Evolutionary conservation across 768 basidiomycete species (phyloP), one percentile per base, ranked within the genome.

Genomic region (Auriscalpium microsporum): DNA sequence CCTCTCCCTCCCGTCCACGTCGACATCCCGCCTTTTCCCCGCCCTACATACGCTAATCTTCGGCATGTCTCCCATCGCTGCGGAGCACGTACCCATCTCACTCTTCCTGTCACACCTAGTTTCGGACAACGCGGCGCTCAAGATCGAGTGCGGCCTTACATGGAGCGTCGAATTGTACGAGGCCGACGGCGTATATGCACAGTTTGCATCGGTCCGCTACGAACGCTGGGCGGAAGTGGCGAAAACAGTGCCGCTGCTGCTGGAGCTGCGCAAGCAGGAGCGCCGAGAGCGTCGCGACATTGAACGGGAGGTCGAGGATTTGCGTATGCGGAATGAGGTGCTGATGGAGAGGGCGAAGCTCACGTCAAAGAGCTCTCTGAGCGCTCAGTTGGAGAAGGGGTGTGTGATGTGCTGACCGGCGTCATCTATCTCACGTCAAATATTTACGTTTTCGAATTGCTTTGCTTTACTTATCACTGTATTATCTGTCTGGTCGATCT

Each of bases 301-400:
- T 16, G 58, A 59, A 55, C 52, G 53, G 49, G 60, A 61, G 55
- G 55, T 61, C 10, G 58, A 59, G 40, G 60, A 61, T 52, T 34
- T 61, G 46, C 54, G 55, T 34, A 61, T 61, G 60, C 52, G 60
- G 37, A 61, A 60, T 34, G 60, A 61, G 46, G 55, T 61, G 19
- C 53, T 61, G 11, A 46, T 56, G 19, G 60, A 55, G 49, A 52
- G 34, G 14, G 48, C 52, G 14, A 36, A 7, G 28, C 37, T 59
- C 45, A 49, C 53, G 19, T 36, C 48, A 3, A 14, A 33, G 44
- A 42, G 45, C n/a, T 42, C 19, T 37, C 10, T 7, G 19, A 42
- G 45, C n/a, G 48, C 19, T 37, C 10, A 8, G 19, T 34, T 48
- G n/a, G 50, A 58, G 35, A 59, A 51, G 14, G 42, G 40, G 7